These are phyloP conservation scores for Sphaerobolus stellatus DNA, from an alignment of 1,284 basidiomycete genomes.

Conservation along the genomic window DNA sequence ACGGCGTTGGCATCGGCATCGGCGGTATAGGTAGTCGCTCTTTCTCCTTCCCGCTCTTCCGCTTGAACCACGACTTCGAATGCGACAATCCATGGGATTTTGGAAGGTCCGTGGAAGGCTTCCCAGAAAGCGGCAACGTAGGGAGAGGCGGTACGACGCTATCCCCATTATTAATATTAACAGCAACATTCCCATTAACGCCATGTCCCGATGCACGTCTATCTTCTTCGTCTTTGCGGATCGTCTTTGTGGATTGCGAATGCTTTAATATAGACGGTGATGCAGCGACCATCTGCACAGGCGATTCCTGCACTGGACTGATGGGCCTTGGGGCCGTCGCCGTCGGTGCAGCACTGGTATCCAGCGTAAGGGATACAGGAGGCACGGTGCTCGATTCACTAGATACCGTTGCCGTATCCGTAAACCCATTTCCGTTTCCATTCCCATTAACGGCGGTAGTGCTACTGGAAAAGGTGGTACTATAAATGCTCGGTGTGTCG, in stretches of 20 bases:
- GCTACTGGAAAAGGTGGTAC: no score
- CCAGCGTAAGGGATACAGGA: no score
- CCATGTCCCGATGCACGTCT: neutral
- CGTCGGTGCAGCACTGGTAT: neutral
- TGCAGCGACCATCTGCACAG: neutral
- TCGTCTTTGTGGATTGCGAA: constrained; percentile 1
- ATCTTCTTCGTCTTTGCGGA: neutral
- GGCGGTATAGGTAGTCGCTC: neutral
- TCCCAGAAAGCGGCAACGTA: neutral
- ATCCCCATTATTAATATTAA: neutral
- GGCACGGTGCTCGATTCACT: no score
- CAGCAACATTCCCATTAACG: neutral
- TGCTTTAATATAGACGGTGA: neutral
- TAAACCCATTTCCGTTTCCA: no score
- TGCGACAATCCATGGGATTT: neutral
- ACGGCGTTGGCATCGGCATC: neutral
- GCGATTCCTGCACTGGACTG: neutral
- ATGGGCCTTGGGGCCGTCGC: neutral
- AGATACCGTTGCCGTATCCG: no score
- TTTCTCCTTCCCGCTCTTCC: neutral
- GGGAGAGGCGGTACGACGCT: neutral
- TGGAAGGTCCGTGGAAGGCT: neutral
- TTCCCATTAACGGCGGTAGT: no score
- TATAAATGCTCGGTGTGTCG: no score
- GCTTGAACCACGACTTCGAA: neutral